Evolutionary conservation across 202 grass and related monocot genomes (phyloP), one percentile per base, ranked within the genome.

Genomic region (Zizania palustris): DNA sequence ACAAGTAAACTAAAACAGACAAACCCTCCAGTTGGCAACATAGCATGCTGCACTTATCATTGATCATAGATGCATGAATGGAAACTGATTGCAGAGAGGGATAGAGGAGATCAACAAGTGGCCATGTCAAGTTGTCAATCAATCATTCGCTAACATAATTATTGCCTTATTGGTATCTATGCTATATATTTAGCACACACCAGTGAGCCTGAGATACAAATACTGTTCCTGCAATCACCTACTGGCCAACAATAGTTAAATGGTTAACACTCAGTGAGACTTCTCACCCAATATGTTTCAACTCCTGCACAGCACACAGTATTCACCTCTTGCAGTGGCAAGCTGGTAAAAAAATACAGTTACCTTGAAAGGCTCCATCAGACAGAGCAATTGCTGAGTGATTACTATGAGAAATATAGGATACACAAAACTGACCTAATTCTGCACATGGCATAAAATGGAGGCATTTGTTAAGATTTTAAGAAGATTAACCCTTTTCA

Each of bases 401-500:
- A 51, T 62, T 40, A 68, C 39, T 54, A 33, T 28, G 22, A 21
- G 48, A 46, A 63, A 49, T 15, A 73, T 15, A 79, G 45, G 28
- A 9, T 65, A 50, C 40, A 58, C 11, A 69, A 53, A 78, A 62
- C 53, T 60, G 54, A 55, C 51, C 5, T 69, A 36, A 62, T 61
- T 80, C 22, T 81, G 28, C 45, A 39, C 55, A 53, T 11, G 6
- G 33, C 33, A 65, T 0, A 3, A 58, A 65, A 0, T 45, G 43
- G 33, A 16, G 7, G 22, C 35, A 9, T 53, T 56, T 45, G 18
- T 63, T 65, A 16, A 13, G 12, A 45, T 73, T 20, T 4, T 9
- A 39, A 37, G 9, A 34, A 81, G 13, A 81, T 85, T 73, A 78
- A 51, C 69, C 69, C 7, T 72, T 36, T 59, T 61, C 73, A 78